Conservation (phyloP, 495 filamentous ascomycete genomes). For the Acidiella bohemica region DNA sequence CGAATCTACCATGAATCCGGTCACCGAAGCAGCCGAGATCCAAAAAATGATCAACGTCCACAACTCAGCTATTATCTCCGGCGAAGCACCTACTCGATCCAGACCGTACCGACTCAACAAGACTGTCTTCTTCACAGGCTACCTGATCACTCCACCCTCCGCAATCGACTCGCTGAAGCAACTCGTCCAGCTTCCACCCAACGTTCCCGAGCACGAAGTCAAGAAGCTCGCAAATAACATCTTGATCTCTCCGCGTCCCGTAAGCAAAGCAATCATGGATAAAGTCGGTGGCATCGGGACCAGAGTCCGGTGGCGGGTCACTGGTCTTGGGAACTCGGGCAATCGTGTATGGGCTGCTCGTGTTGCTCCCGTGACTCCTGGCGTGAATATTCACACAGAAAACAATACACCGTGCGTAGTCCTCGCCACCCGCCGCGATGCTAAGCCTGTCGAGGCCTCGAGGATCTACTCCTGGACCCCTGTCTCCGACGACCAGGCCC, state of each 20-base stretch:
- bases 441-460: constrained; percentile 64
- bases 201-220: constrained; percentile 47
- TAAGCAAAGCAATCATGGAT: constrained; percentile 50
- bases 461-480: constrained; percentile 79
- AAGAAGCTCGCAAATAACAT: constrained; percentile 82
- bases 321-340: constrained; percentile 57
- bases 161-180: constrained; percentile 55
- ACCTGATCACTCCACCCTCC: constrained; percentile 59
- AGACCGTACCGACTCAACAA: constrained; percentile 56
- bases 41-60: constrained; percentile 83
- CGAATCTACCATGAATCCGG: constrained; percentile 62
- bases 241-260: constrained; percentile 67
- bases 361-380: constrained; percentile 41
- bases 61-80: constrained; percentile 42
- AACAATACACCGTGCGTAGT: constrained; percentile 37
- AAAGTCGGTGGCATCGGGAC: constrained; percentile 75
- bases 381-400: constrained; percentile 55
- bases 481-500: constrained; percentile 44
- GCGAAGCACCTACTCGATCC: constrained; percentile 30
- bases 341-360: constrained; percentile 77
- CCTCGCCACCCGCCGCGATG: constrained; percentile 39
- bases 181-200: constrained; percentile 48
- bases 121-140: constrained; percentile 87
- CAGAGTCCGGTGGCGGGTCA: constrained; percentile 72
- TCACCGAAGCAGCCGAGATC: constrained; percentile 68